A percentile compares a stretch with the other conserved stretches of the same genome.
Conservation (phyloP, 139 green algal genomes). For the Chlamydomonas schloesseri region DNA sequence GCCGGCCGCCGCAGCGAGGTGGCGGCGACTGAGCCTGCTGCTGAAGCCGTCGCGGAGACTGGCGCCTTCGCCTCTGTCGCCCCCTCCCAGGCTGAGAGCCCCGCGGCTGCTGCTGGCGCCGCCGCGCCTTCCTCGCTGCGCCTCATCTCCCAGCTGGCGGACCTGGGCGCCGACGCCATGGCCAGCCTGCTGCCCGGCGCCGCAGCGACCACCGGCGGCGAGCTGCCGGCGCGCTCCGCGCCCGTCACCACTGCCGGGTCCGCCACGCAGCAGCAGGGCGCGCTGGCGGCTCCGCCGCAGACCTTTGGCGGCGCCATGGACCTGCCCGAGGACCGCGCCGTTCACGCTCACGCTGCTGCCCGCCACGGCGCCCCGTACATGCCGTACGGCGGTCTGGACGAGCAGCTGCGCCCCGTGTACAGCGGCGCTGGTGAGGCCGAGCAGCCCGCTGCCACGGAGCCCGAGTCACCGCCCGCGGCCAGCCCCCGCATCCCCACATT, state of each 20-base stretch:
- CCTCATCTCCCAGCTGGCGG: constrained; percentile 3
- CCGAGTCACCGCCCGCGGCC: not conserved
- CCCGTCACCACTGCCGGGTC: constrained; percentile 20
- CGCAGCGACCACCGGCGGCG: not conserved
- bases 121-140: not conserved
- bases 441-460: not conserved
- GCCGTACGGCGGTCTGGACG: constrained; percentile 15
- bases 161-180: not conserved
- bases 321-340: not conserved
- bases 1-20: not conserved
- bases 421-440: not conserved
- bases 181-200: not conserved
- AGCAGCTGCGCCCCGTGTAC: not conserved
- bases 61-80: not conserved
- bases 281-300: not conserved
- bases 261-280: not conserved
- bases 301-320: constrained; percentile 38
- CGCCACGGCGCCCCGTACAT: not conserved
- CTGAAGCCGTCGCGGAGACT: not conserved
- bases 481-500: constrained; percentile 4
- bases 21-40: too few relatives aligned
- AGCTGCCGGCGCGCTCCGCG: not conserved
- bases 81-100: too few relatives aligned
- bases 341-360: not conserved
- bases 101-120: too few relatives aligned